Evolutionary conservation across 805 yeast genomes (phyloP), one percentile per base, ranked within the genome.

Genomic region (Wickerhamiella nectarea): DNA sequence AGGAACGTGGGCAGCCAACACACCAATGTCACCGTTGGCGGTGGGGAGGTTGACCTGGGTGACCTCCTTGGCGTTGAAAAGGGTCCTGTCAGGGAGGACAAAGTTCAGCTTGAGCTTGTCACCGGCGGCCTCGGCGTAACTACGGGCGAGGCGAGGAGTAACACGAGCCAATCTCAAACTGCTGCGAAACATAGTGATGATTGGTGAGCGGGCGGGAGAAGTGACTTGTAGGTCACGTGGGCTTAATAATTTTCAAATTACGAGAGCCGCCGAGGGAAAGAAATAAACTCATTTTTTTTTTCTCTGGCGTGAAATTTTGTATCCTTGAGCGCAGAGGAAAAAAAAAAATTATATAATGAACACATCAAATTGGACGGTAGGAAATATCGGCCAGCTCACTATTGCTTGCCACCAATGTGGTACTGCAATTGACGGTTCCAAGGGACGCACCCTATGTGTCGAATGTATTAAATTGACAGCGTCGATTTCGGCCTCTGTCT

Each of bases 361-460:
- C 18, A 38, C 41, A 17, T 28, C 42, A 31, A 39, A 39, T 34
- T 39, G 42, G 42, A 39, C 42, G 29, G 42, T 39, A 20, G 42
- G 42, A 14, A 29, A 39, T 21, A 24, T 39, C 31, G 36, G 36
- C 24, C 25, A 31, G 4, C 36, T 39, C 26, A 91, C 97, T 1
- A 91, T 91, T 48, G 75, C 91, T 46, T 91, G 98, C 70, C 86
- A 94, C 66, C 85, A 84, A 79, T 91, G 98, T 79, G 97, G 97
- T 66, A 84, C 81, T 45, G 96, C 97, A 36, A 84, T 91, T 75
- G 97, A 91, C 60, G 97, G 97, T 36, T 84, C 96, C 19, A 51
- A 51, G 15, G 96, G 96, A 20, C 67, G 87, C 46, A 94, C 86
- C 21, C 85, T 89, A 94, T 91, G 98, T 68, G 79, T 83, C 69